phyloP scores from a whole-genome alignment of 768 basidiomycete species.

The Chalciporus chontae region DNA sequence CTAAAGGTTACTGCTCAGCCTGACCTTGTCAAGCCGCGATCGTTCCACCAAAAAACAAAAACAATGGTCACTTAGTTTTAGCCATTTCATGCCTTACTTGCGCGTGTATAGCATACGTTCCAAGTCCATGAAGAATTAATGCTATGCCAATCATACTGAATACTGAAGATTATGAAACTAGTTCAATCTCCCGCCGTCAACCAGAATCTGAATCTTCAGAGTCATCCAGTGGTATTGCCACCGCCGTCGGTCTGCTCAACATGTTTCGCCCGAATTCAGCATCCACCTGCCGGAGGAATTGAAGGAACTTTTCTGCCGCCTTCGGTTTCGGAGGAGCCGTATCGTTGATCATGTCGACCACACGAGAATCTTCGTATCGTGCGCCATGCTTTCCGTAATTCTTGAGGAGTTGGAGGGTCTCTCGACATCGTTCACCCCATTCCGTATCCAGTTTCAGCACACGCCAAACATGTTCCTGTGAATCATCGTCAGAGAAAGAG shows the following conservation, averaged over 20 bases:
- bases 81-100: too few relatives aligned
- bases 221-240: background rate
- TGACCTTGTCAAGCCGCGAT: too few relatives aligned
- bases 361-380: constrained; percentile 45
- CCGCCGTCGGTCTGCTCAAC: background rate
- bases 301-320: constrained; percentile 45
- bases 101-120: too few relatives aligned
- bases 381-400: constrained; percentile 57
- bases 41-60: too few relatives aligned
- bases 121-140: background rate
- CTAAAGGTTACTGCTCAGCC: too few relatives aligned
- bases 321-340: constrained; percentile 41
- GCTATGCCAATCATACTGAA: background rate
- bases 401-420: constrained; percentile 46
- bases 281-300: constrained; percentile 48
- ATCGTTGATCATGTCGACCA: constrained; percentile 51
- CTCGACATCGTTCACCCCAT: constrained; percentile 47
- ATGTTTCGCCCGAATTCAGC: constrained; percentile 33
- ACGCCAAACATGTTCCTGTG: constrained; percentile 46
- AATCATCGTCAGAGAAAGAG: background rate
- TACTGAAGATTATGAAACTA: background rate
- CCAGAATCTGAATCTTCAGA: background rate
- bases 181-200: background rate
- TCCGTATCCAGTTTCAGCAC: constrained; percentile 43
- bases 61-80: too few relatives aligned